Conservation (phyloP, 306 rosid species). For the Benincasa hispida region DNA sequence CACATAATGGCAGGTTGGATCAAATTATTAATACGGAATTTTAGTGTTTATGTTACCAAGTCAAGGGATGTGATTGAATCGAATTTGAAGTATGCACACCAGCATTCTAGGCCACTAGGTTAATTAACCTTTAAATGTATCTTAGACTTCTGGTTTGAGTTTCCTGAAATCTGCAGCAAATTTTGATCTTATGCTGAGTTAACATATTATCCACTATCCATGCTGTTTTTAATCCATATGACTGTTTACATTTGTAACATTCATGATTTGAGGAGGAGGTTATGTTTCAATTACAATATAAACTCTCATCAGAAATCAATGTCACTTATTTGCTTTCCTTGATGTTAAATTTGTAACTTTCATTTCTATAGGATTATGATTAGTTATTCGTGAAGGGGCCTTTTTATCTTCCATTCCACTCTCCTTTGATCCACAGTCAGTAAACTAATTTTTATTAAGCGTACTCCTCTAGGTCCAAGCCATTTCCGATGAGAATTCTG, state of each 20-base stretch:
- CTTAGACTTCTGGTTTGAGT: not conserved
- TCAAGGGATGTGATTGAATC: not conserved
- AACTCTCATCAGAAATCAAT: not conserved
- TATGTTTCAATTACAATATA: not conserved
- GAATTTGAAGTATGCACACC: not conserved
- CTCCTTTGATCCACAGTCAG: not conserved
- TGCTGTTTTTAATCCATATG: not conserved
- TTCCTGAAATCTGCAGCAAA: not conserved
- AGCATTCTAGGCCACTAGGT: not conserved
- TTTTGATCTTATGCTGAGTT: not conserved
- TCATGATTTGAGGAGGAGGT: not conserved
- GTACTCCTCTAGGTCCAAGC: slow-evolving; percentile 46
- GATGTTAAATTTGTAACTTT: not conserved
- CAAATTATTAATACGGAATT: not conserved
- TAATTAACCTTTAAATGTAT: not conserved
- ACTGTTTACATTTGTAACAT: not conserved
- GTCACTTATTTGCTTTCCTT: not conserved
- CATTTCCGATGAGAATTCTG: slow-evolving; percentile 39
- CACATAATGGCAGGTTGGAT: not conserved
- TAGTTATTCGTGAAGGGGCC: not conserved
- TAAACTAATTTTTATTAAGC: not conserved
- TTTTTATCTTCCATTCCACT: not conserved
- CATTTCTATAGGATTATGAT: not conserved
- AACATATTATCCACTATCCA: not conserved
- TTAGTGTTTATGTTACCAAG: not conserved